Evolutionary conservation across 1,284 basidiomycete species (phyloP).

Genomic region (Ustilago tritici): DNA sequence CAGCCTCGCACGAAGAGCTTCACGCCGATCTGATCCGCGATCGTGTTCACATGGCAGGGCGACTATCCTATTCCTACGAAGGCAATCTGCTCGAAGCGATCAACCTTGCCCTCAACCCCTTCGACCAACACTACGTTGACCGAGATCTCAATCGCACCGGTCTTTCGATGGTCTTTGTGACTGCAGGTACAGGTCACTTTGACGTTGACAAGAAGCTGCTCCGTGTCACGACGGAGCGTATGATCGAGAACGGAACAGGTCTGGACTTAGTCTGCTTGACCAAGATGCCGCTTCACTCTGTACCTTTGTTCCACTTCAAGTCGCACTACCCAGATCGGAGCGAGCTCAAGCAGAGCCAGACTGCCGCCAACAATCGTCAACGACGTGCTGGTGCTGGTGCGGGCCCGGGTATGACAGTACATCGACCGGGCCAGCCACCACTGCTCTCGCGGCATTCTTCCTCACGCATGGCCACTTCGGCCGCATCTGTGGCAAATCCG

Average conservation of each 20-base stretch:
- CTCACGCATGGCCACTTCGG: conserved; percentile 22
- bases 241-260: conserved; percentile 92
- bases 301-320: conserved; percentile 70
- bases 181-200: conserved; percentile 94
- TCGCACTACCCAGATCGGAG: conserved; percentile 49
- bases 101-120: conserved; percentile 91
- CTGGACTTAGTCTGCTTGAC: conserved; percentile 89
- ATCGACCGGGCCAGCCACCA: conserved; percentile 25
- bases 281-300: conserved; percentile 92
- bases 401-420: conserved; percentile 39
- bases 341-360: conserved; percentile 36
- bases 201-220: conserved; percentile 90
- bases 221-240: conserved; percentile 91
- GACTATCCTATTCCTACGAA: conserved; percentile 87
- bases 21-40: conserved; percentile 59
- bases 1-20: conserved; percentile 54
- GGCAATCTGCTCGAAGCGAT: conserved; percentile 94
- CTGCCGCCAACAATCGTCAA: conserved; percentile 17
- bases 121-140: conserved; percentile 95
- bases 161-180: conserved; percentile 84
- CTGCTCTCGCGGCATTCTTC: conserved; percentile 39
- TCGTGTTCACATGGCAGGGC: conserved; percentile 72
- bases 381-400: conserved; percentile 23
- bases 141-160: conserved; percentile 94
- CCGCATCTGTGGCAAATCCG: conserved; percentile 23